Evolutionary conservation across 148 eudicot species (phyloP).

Genomic region (Beta vulgaris): DNA sequence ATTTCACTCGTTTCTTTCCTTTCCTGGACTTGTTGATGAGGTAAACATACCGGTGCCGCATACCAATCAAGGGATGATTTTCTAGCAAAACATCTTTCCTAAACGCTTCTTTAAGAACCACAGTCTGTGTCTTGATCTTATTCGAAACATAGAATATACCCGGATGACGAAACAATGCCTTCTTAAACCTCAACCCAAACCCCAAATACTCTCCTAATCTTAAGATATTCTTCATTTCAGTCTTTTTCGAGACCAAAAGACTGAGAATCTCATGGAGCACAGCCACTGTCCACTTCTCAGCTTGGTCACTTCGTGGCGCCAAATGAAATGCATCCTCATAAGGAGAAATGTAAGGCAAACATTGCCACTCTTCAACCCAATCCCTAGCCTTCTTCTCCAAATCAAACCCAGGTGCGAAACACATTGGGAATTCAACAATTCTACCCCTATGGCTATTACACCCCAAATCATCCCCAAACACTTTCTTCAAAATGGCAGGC

Average conservation of each 20-base stretch:
- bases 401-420: constrained; percentile 67
- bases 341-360: constrained; percentile 79
- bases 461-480: constrained; percentile 22
- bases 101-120: constrained; percentile 71
- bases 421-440: constrained; percentile 44
- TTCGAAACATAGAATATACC: constrained; percentile 80
- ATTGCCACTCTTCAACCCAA: constrained; percentile 75
- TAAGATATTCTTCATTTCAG: constrained; percentile 49
- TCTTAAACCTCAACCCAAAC: constrained; percentile 61
- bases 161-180: constrained; percentile 67
- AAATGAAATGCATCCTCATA: constrained; percentile 72
- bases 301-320: constrained; percentile 55
- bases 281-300: constrained; percentile 68
- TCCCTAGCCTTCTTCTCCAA: constrained; percentile 58
- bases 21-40: constrained; percentile 61
- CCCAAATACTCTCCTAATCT: constrained; percentile 65
- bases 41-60: constrained; percentile 60
- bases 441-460: constrained; percentile 26
- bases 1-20: constrained; percentile 23
- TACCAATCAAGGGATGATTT: constrained; percentile 63
- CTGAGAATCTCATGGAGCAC: constrained; percentile 67
- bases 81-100: constrained; percentile 54
- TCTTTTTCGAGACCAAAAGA: constrained; percentile 66
- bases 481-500: constrained; percentile 41
- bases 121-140: constrained; percentile 75